Conservation (phyloP, 352 stramenopile genomes). For the Phytophthora palmivora region DNA sequence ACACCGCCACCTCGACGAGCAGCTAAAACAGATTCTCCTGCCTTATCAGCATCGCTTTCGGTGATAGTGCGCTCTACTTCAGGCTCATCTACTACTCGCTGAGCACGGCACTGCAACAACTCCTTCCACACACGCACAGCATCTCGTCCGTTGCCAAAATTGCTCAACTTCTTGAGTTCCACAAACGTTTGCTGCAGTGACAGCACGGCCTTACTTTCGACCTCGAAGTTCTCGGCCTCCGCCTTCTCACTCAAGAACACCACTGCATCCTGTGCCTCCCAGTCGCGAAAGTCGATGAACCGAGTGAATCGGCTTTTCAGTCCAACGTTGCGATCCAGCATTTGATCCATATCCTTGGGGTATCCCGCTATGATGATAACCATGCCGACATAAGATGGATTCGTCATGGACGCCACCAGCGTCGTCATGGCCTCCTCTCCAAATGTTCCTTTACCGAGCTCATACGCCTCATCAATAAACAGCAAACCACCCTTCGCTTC, state of each 20-base stretch:
- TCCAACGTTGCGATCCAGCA: conserved; percentile 86
- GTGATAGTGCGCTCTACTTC: conserved; percentile 65
- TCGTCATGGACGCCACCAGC: conserved; percentile 90
- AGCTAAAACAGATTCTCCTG: conserved; percentile 38
- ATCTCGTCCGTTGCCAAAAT: conserved; percentile 92
- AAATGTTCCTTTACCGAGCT: conserved; percentile 81
- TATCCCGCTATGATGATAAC: conserved; percentile 94
- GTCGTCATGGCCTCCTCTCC: conserved; percentile 92
- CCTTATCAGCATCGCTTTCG: conserved; percentile 48
- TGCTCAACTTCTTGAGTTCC: conserved; percentile 70
- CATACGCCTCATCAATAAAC: conserved; percentile 95
- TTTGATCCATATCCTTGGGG: conserved; percentile 85
- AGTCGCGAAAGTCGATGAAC: conserved; percentile 91
- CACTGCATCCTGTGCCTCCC: conserved; percentile 83
- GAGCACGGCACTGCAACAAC: conserved; percentile 41
- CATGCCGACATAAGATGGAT: conserved; percentile 81
- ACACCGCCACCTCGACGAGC: conserved; percentile 35
- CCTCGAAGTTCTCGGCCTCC: conserved; percentile 75
- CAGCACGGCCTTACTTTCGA: conserved; percentile 68
- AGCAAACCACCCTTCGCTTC: conserved; percentile 92
- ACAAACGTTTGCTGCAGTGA: conserved; percentile 62
- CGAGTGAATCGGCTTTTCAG: conserved; percentile 92
- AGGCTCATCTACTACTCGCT: conserved; percentile 54
- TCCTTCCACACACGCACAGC: conserved; percentile 80
- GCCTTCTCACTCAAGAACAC: conserved; percentile 60